A percentile compares a stretch with the other conserved stretches of the same genome.
These are phyloP conservation scores for Calendula officinalis DNA, from an alignment of 129 eudicot genomes.

Conservation along the genomic window DNA sequence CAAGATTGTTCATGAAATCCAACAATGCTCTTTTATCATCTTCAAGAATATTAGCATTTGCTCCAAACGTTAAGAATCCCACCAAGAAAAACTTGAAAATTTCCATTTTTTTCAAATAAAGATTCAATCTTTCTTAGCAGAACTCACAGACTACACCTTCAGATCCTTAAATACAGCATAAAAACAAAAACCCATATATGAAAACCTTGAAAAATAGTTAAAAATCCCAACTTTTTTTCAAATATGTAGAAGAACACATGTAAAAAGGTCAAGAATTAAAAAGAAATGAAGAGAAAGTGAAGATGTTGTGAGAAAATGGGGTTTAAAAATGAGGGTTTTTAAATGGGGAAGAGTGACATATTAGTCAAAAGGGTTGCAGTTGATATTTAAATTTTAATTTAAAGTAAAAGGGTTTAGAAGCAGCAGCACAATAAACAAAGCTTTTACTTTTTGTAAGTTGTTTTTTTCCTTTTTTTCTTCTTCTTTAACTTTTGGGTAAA, in stretches of 20 bases:
- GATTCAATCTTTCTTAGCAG: constrained; percentile 12
- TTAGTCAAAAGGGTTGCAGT: constrained; percentile 46
- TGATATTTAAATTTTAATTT: constrained; percentile 39
- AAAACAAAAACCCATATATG: constrained; percentile 15
- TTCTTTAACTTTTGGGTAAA: constrained; percentile 30
- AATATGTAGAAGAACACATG: constrained; percentile 29
- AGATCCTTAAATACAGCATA: constrained; percentile 2
- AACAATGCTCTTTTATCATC: constrained; percentile 78
- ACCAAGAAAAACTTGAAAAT: constrained; percentile 39
- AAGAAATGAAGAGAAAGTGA: constrained; percentile 14
- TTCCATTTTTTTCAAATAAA: constrained; percentile 41
- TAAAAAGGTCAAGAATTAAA: constrained; percentile 28
- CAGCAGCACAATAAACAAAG: constrained; percentile 38
- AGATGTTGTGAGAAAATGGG: constrained; percentile 43
- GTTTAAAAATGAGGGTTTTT: constrained; percentile 46
- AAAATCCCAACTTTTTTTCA: constrained; percentile 2
- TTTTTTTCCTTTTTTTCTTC: constrained; percentile 25
- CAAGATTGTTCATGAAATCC: constrained; percentile 59
- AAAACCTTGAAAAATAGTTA: constrained; percentile 1
- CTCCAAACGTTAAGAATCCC: constrained; percentile 36
- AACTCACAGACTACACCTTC: background rate
- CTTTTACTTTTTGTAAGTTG: constrained; percentile 57
- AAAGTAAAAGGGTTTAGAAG: constrained; percentile 30
- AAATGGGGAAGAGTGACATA: constrained; percentile 39
- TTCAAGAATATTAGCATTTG: constrained; percentile 47